These are phyloP conservation scores for Aristolochia contorta DNA, from an alignment of 164 flowering plant species.

Conservation along the genomic window DNA sequence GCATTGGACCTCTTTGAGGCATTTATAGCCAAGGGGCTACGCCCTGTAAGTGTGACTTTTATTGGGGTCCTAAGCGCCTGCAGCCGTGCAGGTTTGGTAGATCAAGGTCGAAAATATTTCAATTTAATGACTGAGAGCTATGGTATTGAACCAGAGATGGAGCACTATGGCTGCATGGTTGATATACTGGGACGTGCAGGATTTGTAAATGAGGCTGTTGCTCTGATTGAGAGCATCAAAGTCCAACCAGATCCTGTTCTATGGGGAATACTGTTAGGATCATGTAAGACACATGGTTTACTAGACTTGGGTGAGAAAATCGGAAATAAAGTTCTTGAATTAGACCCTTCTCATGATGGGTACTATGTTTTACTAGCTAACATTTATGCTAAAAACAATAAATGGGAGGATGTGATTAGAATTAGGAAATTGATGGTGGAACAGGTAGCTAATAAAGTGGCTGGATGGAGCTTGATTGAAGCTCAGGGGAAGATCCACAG, in stretches of 20 bases:
- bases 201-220: conserved; percentile 29
- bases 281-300: conserved; percentile 35
- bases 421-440: conserved; percentile 57
- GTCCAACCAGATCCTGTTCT: conserved; percentile 34
- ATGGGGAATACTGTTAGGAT: conserved; percentile 41
- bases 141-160: conserved; percentile 38
- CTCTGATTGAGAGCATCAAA: conserved; percentile 27
- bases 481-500: conserved; percentile 36
- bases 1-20: conserved; percentile 31
- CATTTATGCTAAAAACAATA: conserved; percentile 32
- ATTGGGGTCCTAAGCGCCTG: conserved; percentile 42
- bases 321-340: conserved; percentile 29
- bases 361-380: conserved; percentile 47
- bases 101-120: conserved; percentile 32
- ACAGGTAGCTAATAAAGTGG: conserved; percentile 44
- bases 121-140: conserved; percentile 30
- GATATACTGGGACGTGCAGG: conserved; percentile 53
- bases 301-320: conserved; percentile 37
- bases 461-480: conserved; percentile 62
- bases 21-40: conserved; percentile 19
- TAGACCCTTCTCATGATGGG: conserved; percentile 38
- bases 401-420: conserved; percentile 55
- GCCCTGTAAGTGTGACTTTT: conserved; percentile 35
- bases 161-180: conserved; percentile 56
- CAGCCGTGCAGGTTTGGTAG: conserved; percentile 37